Evolutionary conservation across 148 eudicot genomes (phyloP), one percentile per base, ranked within the genome.

Genomic region (Camellia lanceoleosa): DNA sequence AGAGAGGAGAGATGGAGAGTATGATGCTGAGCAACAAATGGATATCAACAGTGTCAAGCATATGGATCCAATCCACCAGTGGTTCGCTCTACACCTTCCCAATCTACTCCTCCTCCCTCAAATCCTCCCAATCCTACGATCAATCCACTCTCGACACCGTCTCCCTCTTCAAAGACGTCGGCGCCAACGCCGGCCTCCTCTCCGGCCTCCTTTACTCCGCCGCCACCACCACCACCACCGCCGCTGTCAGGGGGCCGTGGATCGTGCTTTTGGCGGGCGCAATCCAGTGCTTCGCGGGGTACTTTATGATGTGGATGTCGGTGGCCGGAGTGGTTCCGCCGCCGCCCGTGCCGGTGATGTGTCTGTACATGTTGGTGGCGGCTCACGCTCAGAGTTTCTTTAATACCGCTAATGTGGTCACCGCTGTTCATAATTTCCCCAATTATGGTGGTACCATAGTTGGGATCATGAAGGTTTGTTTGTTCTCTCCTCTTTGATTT

Each of bases 101-200:
- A 69, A 90, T 96, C 62, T 96, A 93, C 88, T 96, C 99, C 0
- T 83, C 98, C 5, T 69, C 79, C 47, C 86, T 96, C 12, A 96
- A 96, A 78, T 86, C 98, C 7, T 82, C 83, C 30, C 99, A 96
- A 63, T 68, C 47, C 44, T 96, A 96, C 80, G 80, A 82, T 15
- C 99, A 96, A 51, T 85, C 97, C 7, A 96, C 97, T 3, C 91
- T 96, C 43, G 89, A 96, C 93, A 91, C 89, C 13, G 84, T 96
- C 77, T 92, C 98, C 23, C 97, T 96, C 73, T 96, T 96, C 88
- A 91, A 93, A 61, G 99, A 96, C 80, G 91, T 96, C 77, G 98
- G 99, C 54, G 90, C 99, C 38, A 93, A 96, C 89, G 91, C 91
- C 77, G 99, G 99, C 3, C 64, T 92, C 15, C 74, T 96, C 46